Base-by-base conservation (phyloP, 2,329 filamentous ascomycete species). In the Trichoderma atroviride region DNA sequence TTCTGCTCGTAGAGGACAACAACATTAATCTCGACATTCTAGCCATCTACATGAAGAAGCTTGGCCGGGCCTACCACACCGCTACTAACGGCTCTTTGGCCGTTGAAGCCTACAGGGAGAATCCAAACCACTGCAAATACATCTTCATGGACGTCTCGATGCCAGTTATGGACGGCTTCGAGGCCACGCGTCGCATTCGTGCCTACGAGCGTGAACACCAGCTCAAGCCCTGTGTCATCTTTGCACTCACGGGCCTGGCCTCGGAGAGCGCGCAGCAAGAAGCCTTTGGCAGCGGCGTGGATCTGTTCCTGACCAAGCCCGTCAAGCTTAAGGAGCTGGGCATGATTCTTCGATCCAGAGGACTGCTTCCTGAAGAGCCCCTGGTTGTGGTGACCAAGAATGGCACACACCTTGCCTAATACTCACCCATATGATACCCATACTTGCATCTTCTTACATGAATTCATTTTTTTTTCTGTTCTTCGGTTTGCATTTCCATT, bases 151-250 rank as follows among this genome's bases (percentile, higher is more conserved):
- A 88, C 71, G 83, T 88, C 1, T 86, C 82, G 66, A 88, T 89
- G 87, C 87, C 87, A 0, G 76, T 87, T 3, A 84, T 88, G 74
- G 83, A 88, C 70, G 85, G 85, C 0, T 81, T 86, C 3, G 83
- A 83, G 19, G 82, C 83, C 0, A 86, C 85, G 1, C 77, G 82
- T 1, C 77, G 79, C n/a, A 87, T 88, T 16, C 80, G 86, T 0
- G 79, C 81, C 1, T 79, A 84, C 40, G 87, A 88, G 73, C 76
- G 79, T 4, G 78, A 83, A 0, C 74, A 79, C 6, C 76, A 79
- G 0, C 73, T 85, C 0, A 70, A 76, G 0, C 82, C 82, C 0
- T 81, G 81, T 1, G 78, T 81, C 3, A 82, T 88, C 27, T 83
- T 88, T 33, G 86, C 85, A 0, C 76, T 88, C 0, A 86, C 86